These are phyloP conservation scores for Diaporthe longicolla DNA, from an alignment of 2,329 filamentous ascomycete species.

Conservation along the genomic window DNA sequence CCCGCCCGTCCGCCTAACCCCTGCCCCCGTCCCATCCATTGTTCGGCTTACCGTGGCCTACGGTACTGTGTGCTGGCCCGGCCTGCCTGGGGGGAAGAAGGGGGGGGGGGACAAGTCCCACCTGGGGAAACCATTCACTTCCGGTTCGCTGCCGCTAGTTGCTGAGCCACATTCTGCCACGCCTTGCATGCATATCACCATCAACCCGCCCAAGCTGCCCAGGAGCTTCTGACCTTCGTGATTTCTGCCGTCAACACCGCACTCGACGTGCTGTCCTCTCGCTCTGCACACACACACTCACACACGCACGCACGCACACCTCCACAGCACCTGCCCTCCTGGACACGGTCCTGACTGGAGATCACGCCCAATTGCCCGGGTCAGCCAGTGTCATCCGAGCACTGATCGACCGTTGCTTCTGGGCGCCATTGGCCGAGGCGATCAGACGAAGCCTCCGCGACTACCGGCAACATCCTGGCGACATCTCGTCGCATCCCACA, in stretches of 20 bases:
- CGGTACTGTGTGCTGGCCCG: background rate
- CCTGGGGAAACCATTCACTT: conserved; percentile 23
- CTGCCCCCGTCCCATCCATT: background rate
- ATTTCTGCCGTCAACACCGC: conserved; percentile 24
- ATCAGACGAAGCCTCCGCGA: conserved; percentile 31
- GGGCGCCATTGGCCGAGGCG: conserved; percentile 30
- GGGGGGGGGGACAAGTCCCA: conserved; percentile 13
- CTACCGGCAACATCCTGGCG: conserved; percentile 31
- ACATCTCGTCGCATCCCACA: conserved; percentile 31
- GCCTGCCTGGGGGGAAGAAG: conserved; percentile 2
- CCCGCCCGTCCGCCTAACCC: background rate
- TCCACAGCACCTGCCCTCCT: background rate
- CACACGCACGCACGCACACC: background rate
- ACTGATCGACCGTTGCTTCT: conserved; percentile 25
- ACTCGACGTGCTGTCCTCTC: conserved; percentile 12
- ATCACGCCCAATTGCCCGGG: conserved; percentile 26
- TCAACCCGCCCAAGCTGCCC: conserved; percentile 9
- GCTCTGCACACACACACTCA: background rate
- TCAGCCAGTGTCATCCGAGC: conserved; percentile 20
- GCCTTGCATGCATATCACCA: conserved; percentile 29
- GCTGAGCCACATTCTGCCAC: conserved; percentile 34
- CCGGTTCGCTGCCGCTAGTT: conserved; percentile 31
- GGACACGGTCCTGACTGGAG: conserved; percentile 19
- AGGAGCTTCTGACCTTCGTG: background rate
- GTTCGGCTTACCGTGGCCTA: background rate